Evolutionary conservation across 75 land plant species (phyloP).

Genomic region (Isoetes taiwanensis): DNA sequence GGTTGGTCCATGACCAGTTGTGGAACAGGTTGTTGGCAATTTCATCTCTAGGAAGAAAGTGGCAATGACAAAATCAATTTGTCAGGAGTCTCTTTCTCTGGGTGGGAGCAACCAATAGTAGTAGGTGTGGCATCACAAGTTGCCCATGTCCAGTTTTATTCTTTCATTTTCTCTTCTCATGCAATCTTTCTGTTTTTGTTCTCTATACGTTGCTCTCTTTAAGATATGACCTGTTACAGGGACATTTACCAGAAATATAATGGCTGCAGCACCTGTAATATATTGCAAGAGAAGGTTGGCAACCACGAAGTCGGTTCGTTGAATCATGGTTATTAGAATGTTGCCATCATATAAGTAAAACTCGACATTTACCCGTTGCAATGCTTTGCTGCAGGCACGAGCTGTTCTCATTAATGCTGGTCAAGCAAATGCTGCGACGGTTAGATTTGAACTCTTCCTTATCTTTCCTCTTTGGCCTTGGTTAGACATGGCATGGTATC

Average conservation of each 20-base stretch:
- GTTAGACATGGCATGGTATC: neutral
- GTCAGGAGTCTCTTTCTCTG: neutral
- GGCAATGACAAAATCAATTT: neutral
- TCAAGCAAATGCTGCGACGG: constrained; percentile 99
- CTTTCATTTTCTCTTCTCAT: neutral
- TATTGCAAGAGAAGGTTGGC: constrained; percentile 52
- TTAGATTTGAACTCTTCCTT: constrained; percentile 22
- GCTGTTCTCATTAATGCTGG: constrained; percentile 96
- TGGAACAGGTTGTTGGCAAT: too few relatives aligned
- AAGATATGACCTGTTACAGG: too few relatives aligned
- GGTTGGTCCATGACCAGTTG: too few relatives aligned
- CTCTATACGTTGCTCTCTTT: neutral
- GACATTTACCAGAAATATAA: constrained; percentile 76
- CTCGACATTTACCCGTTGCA: neutral
- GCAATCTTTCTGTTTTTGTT: neutral
- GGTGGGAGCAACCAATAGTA: neutral
- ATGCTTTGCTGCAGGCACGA: constrained; percentile 48
- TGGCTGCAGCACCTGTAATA: constrained; percentile 92
- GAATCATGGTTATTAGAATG: neutral
- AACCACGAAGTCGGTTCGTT: neutral
- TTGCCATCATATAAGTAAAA: neutral
- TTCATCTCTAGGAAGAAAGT: too few relatives aligned
- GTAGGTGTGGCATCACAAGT: neutral
- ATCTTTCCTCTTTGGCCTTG: neutral
- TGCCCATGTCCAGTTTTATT: neutral